Evolutionary conservation across 129 eudicot species (phyloP), one percentile per base, ranked within the genome.

Genomic region (Chrysanthemum seticuspe): DNA sequence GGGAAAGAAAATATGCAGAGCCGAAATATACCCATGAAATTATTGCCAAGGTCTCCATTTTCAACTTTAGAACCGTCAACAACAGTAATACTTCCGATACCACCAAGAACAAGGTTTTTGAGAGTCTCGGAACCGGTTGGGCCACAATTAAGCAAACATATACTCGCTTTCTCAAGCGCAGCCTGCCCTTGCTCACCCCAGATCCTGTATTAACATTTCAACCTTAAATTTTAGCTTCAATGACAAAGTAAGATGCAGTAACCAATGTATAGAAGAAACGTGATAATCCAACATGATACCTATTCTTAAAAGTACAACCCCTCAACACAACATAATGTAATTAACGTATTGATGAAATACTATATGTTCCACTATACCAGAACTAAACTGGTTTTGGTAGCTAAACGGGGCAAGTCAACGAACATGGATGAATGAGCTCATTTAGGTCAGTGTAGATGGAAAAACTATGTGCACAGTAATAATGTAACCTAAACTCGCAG

Each of bases 131-230:
- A 90, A 58, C 98, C 98, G 47, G 98, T 94, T 51, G 98, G 98
- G 1, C 98, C 98, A 80, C 98, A 94, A 65, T 94, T 94, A 74
- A 94, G 90, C 80, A 94, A 87, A 61, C 98, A 94, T 27, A 94
- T 80, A 85, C 98, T 94, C 27, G 97, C 89, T 84, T 90, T 94
- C 80, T 90, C 98, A 49, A 94, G 85, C 10, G 97, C 97, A 81
- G 93, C 80, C 74, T 94, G 98, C 73, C 98, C 98, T 81, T 90
- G 98, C 78, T 94, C 98, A 74, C 98, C 98, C 98, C 98, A 94
- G 19, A 94, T 94, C 86, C 98, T 93, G 85, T 83, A 78, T 63
- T n/a, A 13, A 62, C 34, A 16, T 62, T 23, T 11, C 0, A 27
- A n/a, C 5, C 19, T 61, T 9, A 49, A 31, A 27, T 23, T 54